Evolutionary conservation across 768 basidiomycete genomes (phyloP).

Genomic region (Amanita fuliginea): DNA sequence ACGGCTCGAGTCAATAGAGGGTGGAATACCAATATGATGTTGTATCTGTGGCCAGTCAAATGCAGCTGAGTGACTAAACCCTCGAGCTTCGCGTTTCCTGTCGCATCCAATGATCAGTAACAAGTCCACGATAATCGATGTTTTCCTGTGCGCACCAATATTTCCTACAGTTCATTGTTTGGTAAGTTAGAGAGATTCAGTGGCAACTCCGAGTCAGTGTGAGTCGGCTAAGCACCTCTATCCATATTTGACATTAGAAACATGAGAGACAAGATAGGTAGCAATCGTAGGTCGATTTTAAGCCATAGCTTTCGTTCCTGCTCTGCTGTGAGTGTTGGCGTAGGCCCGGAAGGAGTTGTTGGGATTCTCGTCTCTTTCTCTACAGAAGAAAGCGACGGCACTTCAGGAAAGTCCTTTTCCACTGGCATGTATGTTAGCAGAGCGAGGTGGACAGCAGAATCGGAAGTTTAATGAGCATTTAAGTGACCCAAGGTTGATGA

Average conservation of each 20-base stretch:
- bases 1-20: no score
- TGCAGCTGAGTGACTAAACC: constrained; percentile 48
- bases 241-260: constrained; percentile 57
- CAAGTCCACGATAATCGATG: background rate
- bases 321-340: constrained; percentile 11
- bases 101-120: background rate
- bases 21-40: constrained; percentile 44
- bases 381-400: no score
- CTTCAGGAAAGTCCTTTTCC: no score
- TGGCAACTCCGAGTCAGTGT: no score
- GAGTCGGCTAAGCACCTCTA: constrained; percentile 36
- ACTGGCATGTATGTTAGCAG: no score
- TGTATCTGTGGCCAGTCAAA: constrained; percentile 49
- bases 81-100: constrained; percentile 57
- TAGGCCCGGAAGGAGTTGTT: no score
- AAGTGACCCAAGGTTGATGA: no score
- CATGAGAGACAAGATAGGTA: constrained; percentile 49
- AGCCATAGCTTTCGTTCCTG: constrained; percentile 43
- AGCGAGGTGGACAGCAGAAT: no score
- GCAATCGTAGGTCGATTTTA: constrained; percentile 45
- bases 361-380: no score
- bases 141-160: background rate
- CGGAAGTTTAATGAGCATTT: no score
- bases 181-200: background rate
- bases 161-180: background rate